Percentiles rank a stretch among this genome's conserved stretches.
Evolutionary conservation across 306 rosid species (phyloP).

Genomic region (Fragaria iinumae): DNA sequence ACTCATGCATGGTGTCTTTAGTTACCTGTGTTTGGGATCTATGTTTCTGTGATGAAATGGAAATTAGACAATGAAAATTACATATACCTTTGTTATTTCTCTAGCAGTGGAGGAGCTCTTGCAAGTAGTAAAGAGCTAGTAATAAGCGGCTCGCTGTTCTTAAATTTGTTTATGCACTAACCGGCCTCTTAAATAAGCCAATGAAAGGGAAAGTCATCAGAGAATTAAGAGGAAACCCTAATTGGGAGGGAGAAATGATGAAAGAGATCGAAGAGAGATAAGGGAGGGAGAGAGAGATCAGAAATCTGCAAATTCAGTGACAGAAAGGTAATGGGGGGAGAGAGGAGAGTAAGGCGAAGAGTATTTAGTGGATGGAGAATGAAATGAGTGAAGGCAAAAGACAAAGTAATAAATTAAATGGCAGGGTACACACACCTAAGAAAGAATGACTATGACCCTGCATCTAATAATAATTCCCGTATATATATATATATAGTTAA

Average conservation of each 20-base stretch:
- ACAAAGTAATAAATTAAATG: slow-evolving; percentile 76
- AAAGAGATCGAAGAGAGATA: slow-evolving; percentile 17
- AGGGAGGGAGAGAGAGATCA: slow-evolving; percentile 22
- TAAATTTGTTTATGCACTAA: slow-evolving; percentile 30
- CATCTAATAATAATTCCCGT: slow-evolving; percentile 63
- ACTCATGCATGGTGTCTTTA: not conserved
- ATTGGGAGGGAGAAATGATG: slow-evolving; percentile 15
- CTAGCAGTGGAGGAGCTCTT: slow-evolving; percentile 36
- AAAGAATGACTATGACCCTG: slow-evolving; percentile 87
- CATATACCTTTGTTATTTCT: slow-evolving; percentile 37
- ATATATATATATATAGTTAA: not conserved
- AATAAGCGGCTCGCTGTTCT: slow-evolving; percentile 32
- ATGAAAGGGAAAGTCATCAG: slow-evolving; percentile 37
- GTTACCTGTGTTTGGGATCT: slow-evolving; percentile 8
- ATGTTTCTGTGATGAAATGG: slow-evolving; percentile 10
- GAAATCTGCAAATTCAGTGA: slow-evolving; percentile 46
- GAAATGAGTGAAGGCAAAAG: slow-evolving; percentile 80
- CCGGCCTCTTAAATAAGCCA: slow-evolving; percentile 30
- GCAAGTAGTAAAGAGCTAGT: slow-evolving; percentile 25
- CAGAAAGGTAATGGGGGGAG: slow-evolving; percentile 49
- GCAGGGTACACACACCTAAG: slow-evolving; percentile 34
- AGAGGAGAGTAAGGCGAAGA: slow-evolving; percentile 37
- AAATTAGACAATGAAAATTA: not conserved
- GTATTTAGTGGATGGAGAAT: slow-evolving; percentile 87
- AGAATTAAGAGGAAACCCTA: slow-evolving; percentile 70